These are phyloP conservation scores for Fusarium bactridioides DNA, from an alignment of 2,329 filamentous ascomycete genomes.

Conservation along the genomic window DNA sequence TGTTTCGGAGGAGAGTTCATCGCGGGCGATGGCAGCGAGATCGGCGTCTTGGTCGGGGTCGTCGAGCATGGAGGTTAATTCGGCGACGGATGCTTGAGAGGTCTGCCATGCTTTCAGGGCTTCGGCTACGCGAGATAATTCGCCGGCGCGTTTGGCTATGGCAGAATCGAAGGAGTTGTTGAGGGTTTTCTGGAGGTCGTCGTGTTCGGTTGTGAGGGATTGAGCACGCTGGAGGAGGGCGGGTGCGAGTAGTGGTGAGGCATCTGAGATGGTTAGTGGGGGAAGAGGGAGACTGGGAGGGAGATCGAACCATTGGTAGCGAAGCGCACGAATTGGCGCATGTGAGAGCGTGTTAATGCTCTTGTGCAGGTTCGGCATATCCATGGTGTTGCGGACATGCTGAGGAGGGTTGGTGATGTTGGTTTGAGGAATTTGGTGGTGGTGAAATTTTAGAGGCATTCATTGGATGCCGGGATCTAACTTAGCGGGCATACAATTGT, in stretches of 20 bases:
- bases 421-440: not conserved
- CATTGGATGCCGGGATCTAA: not conserved
- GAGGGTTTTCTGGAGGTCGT: conserved; percentile 60
- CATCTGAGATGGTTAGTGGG: conserved; percentile 17
- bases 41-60: conserved; percentile 66
- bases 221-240: conserved; percentile 68
- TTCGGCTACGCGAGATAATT: conserved; percentile 64
- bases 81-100: conserved; percentile 60
- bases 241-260: conserved; percentile 52
- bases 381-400: conserved; percentile 48
- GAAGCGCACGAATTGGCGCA: conserved; percentile 44
- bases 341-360: conserved; percentile 37
- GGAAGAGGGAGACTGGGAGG: accelerated
- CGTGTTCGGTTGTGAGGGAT: conserved; percentile 65
- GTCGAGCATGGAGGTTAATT: conserved; percentile 60
- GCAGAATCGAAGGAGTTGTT: conserved; percentile 63
- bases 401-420: conserved; percentile 9
- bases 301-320: conserved; percentile 42
- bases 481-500: conserved; percentile 16
- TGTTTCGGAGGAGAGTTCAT: conserved; percentile 77
- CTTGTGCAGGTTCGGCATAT: conserved; percentile 48
- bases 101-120: conserved; percentile 68
- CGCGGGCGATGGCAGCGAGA: conserved; percentile 78
- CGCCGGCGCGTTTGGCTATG: conserved; percentile 67
- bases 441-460: conserved; percentile 35